A percentile compares a stretch with the other conserved stretches of the same genome.
Evolutionary conservation across 2,329 filamentous ascomycete genomes (phyloP).

Genomic region (Pyrenochaeta sp.): DNA sequence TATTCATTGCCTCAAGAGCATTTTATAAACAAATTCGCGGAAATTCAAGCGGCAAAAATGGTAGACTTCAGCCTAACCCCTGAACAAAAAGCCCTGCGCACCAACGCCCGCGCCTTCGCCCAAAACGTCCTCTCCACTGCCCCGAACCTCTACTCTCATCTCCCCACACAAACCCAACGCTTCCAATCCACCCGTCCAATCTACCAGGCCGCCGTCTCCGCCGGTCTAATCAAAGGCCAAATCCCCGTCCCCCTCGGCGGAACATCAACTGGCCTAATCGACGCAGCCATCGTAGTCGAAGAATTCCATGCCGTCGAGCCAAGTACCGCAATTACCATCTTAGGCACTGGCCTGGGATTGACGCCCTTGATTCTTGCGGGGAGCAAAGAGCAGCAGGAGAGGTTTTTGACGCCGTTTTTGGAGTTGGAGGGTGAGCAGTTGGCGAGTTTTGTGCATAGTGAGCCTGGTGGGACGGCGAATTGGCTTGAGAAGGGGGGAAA

Average conservation of each 20-base stretch:
- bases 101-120: slow-evolving; percentile 21
- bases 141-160: slow-evolving; percentile 22
- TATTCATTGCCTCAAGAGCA: too few relatives aligned
- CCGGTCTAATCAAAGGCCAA: slow-evolving; percentile 59
- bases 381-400: slow-evolving; percentile 51
- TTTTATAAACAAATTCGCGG: too few relatives aligned
- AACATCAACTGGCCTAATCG: slow-evolving; percentile 54
- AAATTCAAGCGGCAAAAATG: slow-evolving; percentile 10
- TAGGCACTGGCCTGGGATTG: slow-evolving; percentile 62
- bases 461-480: slow-evolving; percentile 63
- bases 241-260: slow-evolving; percentile 59
- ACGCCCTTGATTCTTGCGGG: slow-evolving; percentile 60
- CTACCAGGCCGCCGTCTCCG: slow-evolving; percentile 55
- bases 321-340: slow-evolving; percentile 59
- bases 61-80: slow-evolving; percentile 24
- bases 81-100: slow-evolving; percentile 23
- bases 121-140: slow-evolving; percentile 17
- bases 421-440: slow-evolving; percentile 56
- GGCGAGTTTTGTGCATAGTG: slow-evolving; percentile 62
- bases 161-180: slow-evolving; percentile 43
- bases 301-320: slow-evolving; percentile 63
- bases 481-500: slow-evolving; percentile 59
- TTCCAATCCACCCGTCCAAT: slow-evolving; percentile 60
- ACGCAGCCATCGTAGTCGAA: slow-evolving; percentile 61
- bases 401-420: slow-evolving; percentile 61